Conservation (phyloP, 441 rosid genomes). For the Gossypium davidsonii region DNA sequence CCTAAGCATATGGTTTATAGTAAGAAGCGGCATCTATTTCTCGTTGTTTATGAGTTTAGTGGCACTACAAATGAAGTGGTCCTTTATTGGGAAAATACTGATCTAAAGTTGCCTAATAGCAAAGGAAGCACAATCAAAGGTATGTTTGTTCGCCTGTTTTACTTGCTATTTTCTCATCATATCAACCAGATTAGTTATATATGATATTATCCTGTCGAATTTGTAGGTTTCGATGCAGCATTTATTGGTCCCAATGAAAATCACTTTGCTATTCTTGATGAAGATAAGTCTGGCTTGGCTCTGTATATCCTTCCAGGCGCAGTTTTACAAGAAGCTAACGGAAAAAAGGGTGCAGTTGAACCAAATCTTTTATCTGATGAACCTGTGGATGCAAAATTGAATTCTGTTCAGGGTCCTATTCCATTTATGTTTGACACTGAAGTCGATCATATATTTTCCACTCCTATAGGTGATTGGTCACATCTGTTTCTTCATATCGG, state of each 20-base stretch:
- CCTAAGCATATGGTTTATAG: slow-evolving; percentile 70
- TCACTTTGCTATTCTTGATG: slow-evolving; percentile 90
- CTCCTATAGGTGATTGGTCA: slow-evolving; percentile 78
- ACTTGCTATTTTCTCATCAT: slow-evolving; percentile 9
- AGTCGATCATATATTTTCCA: slow-evolving; percentile 87
- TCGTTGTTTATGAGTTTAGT: slow-evolving; percentile 82
- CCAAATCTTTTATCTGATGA: slow-evolving; percentile 27
- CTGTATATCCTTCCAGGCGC: slow-evolving; percentile 74
- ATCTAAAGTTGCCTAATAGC: slow-evolving; percentile 54
- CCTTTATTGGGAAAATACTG: slow-evolving; percentile 88
- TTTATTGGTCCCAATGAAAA: slow-evolving; percentile 78
- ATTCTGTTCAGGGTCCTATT: slow-evolving; percentile 71
- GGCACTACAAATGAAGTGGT: slow-evolving; percentile 82
- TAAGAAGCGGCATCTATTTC: slow-evolving; percentile 71
- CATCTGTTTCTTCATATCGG: slow-evolving; percentile 19
- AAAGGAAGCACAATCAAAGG: slow-evolving; percentile 84
- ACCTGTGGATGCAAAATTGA: slow-evolving; percentile 47
- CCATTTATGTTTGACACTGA: slow-evolving; percentile 90
- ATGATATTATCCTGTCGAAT: slow-evolving; percentile 12
- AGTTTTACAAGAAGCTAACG: slow-evolving; percentile 54
- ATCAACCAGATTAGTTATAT: slow-evolving; percentile 15
- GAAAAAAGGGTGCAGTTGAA: slow-evolving; percentile 58
- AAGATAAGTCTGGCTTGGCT: slow-evolving; percentile 82
- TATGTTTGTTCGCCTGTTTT: slow-evolving; percentile 22
- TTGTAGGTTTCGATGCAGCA: slow-evolving; percentile 90